Conservation (phyloP, 345 rosid genomes). For the Camelina laxa region DNA sequence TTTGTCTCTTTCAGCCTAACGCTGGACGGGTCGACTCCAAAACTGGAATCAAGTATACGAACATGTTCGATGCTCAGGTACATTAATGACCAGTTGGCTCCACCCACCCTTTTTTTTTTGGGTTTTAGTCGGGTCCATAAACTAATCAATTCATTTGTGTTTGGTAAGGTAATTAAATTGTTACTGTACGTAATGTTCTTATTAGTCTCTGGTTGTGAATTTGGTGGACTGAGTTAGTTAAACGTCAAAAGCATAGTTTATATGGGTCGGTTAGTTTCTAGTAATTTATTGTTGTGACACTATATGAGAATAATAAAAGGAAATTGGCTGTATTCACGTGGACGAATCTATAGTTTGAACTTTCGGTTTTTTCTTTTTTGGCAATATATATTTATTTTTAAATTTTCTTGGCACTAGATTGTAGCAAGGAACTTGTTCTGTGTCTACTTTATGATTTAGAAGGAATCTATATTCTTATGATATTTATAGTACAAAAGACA, state of each 20-base stretch:
- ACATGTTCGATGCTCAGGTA: slow-evolving; percentile 99
- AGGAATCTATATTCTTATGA: slow-evolving; percentile 34
- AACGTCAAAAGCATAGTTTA: slow-evolving; percentile 19
- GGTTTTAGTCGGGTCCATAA: background rate
- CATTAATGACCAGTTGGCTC: slow-evolving; percentile 23
- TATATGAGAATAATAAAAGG: slow-evolving; percentile 10
- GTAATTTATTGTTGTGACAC: slow-evolving; percentile 20
- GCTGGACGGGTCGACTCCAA: slow-evolving; percentile 85
- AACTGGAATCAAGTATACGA: slow-evolving; percentile 79
- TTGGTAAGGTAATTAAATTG: slow-evolving; percentile 8
- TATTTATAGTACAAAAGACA: slow-evolving; percentile 35
- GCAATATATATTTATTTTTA: background rate
- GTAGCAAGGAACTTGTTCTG: slow-evolving; percentile 40
- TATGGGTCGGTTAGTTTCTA: slow-evolving; percentile 22
- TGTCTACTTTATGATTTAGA: slow-evolving; percentile 27
- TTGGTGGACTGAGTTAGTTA: slow-evolving; percentile 33
- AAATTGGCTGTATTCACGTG: slow-evolving; percentile 35
- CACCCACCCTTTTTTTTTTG: slow-evolving; percentile 19
- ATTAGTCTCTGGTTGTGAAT: slow-evolving; percentile 17
- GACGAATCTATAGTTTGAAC: slow-evolving; percentile 36
- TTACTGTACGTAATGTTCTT: background rate
- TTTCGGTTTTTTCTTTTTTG: background rate
- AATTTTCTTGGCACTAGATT: slow-evolving; percentile 32
- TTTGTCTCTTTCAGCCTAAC: slow-evolving; percentile 88
- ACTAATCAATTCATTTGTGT: slow-evolving; percentile 19